These are phyloP conservation scores for Hypholoma fasciculare DNA, from an alignment of 768 basidiomycete species.

Conservation along the genomic window DNA sequence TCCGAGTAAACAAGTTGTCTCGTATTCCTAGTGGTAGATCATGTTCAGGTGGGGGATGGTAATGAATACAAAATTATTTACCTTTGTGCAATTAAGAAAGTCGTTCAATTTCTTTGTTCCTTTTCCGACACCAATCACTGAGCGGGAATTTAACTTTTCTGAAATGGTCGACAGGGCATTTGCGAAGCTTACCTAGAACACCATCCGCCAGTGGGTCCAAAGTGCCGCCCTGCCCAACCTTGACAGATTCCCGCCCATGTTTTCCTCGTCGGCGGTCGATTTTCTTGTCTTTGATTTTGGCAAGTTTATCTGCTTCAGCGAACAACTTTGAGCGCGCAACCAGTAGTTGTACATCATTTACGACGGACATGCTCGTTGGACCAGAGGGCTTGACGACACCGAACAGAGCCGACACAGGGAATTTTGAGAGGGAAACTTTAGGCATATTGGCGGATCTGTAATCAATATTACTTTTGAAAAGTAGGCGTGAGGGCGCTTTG, in stretches of 20 bases:
- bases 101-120: conserved; percentile 85
- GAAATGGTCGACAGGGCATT: background rate
- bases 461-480: background rate
- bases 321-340: conserved; percentile 78
- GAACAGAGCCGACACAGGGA: conserved; percentile 82
- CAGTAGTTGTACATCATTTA: conserved; percentile 85
- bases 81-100: conserved; percentile 91
- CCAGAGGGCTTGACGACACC: conserved; percentile 92
- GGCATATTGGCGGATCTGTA: conserved; percentile 53
- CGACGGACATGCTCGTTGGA: conserved; percentile 86
- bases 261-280: conserved; percentile 41
- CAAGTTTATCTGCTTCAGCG: conserved; percentile 58
- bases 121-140: conserved; percentile 87
- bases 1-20: conserved; percentile 86
- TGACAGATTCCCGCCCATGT: conserved; percentile 52
- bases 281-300: conserved; percentile 50
- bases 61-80: conserved; percentile 24
- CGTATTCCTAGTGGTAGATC: conserved; percentile 73
- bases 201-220: conserved; percentile 97
- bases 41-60: background rate
- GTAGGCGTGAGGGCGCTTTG: too few relatives aligned
- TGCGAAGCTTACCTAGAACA: conserved; percentile 68
- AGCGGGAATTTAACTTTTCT: background rate
- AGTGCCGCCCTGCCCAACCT: conserved; percentile 93
- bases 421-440: conserved; percentile 48